Evolutionary conservation across 352 stramenopile species (phyloP).

Genomic region (Pythium oligandrum): DNA sequence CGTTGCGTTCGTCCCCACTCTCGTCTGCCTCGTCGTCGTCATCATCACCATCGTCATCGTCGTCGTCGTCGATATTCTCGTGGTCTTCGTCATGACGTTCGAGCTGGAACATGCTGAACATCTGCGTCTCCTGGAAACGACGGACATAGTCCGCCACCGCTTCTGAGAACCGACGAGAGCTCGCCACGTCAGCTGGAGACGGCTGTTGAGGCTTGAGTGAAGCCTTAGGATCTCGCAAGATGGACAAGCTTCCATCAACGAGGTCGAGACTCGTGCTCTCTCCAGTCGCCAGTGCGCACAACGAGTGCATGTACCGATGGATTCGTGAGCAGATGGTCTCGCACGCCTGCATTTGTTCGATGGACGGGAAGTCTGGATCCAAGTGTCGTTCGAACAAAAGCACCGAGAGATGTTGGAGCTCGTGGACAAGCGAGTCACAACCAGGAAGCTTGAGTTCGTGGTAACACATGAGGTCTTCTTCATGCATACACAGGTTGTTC

Average conservation of each 20-base stretch:
- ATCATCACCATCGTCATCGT: constrained; percentile 13
- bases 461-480: constrained; percentile 65
- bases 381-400: constrained; percentile 54
- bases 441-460: constrained; percentile 75
- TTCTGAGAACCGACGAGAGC: constrained; percentile 32
- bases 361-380: constrained; percentile 53
- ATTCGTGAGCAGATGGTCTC: constrained; percentile 65
- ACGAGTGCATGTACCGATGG: constrained; percentile 50
- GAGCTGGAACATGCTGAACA: constrained; percentile 74
- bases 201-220: too few species aligned
- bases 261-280: constrained; percentile 20
- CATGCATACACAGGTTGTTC: constrained; percentile 71
- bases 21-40: constrained; percentile 5
- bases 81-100: constrained; percentile 32
- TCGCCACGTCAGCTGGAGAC: neutral
- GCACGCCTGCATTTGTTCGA: constrained; percentile 66
- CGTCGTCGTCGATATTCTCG: constrained; percentile 5
- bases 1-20: neutral
- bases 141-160: constrained; percentile 54
- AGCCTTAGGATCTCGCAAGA: constrained; percentile 10
- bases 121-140: constrained; percentile 73
- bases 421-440: constrained; percentile 64
- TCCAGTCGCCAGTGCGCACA: constrained; percentile 45
- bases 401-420: constrained; percentile 48
- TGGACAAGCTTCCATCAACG: constrained; percentile 14